Percentiles rank a stretch among this genome's conserved stretches.
These are phyloP conservation scores for Mortierella polycephala DNA, from an alignment of 371 early-diverging fungal species.

Conservation along the genomic window DNA sequence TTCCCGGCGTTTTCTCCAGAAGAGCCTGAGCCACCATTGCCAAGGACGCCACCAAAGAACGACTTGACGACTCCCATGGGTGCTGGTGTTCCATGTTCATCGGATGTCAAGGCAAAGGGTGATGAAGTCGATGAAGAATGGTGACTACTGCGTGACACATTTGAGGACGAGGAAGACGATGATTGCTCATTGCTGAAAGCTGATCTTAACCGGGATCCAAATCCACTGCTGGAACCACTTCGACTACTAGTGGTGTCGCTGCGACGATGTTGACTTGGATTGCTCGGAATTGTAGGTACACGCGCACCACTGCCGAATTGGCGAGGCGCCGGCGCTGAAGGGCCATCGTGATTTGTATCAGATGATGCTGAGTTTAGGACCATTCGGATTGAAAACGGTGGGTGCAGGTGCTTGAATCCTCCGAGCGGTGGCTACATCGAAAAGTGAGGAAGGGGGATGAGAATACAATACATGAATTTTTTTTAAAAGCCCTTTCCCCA, in stretches of 20 bases:
- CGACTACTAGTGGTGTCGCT: not conserved
- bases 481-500: not conserved
- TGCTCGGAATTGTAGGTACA: not conserved
- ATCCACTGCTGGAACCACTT: slow-evolving; percentile 12
- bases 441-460: not conserved
- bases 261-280: not conserved
- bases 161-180: slow-evolving; percentile 10
- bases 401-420: slow-evolving; percentile 84
- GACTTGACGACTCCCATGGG: slow-evolving; percentile 58
- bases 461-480: not conserved
- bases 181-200: slow-evolving; percentile 13
- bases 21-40: slow-evolving; percentile 45
- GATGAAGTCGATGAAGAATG: slow-evolving; percentile 11
- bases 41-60: slow-evolving; percentile 60
- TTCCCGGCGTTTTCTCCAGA: slow-evolving; percentile 40
- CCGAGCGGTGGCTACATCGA: slow-evolving; percentile 82
- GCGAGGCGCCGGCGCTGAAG: slow-evolving; percentile 9
- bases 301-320: slow-evolving; percentile 32
- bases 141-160: not conserved
- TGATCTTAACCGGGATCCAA: slow-evolving; percentile 39
- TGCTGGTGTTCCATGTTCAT: slow-evolving; percentile 40
- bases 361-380: slow-evolving; percentile 49
- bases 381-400: slow-evolving; percentile 77
- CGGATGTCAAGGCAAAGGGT: slow-evolving; percentile 17
- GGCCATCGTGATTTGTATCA: slow-evolving; percentile 19